phyloP scores from a whole-genome alignment of 306 rosid species.

The Trichosanthes cucumerina region DNA sequence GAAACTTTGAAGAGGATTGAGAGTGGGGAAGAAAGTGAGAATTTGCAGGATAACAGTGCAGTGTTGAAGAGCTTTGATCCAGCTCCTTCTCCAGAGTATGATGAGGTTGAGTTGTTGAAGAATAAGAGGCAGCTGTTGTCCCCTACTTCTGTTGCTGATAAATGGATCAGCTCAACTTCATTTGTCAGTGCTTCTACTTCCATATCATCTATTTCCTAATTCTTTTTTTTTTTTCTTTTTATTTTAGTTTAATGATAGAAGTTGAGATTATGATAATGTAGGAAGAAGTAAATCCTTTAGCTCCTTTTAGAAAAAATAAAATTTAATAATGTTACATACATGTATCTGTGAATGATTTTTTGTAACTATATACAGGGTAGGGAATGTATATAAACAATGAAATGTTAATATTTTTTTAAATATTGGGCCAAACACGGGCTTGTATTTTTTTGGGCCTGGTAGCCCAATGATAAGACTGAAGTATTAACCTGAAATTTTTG shows the following conservation, averaged over 20 bases:
- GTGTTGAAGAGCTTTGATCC: not conserved
- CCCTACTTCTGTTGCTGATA: constrained; percentile 29
- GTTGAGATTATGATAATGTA: not conserved
- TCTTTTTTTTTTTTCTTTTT: not conserved
- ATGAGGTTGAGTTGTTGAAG: constrained; percentile 20
- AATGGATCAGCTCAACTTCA: constrained; percentile 29
- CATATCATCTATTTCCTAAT: not conserved
- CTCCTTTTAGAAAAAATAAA: not conserved
- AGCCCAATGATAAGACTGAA: not conserved
- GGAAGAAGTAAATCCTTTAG: not conserved
- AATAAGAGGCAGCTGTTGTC: constrained; percentile 19
- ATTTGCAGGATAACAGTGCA: constrained; percentile 5
- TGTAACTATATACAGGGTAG: not conserved
- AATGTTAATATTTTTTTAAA: too few relatives aligned
- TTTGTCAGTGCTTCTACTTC: constrained; percentile 24
- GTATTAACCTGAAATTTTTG: not conserved
- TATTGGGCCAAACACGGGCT: not conserved
- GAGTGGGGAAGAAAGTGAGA: constrained; percentile 19
- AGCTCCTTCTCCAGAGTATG: constrained; percentile 29
- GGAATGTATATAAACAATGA: not conserved
- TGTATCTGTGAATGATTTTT: not conserved
- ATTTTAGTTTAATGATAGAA: not conserved
- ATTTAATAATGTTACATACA: not conserved
- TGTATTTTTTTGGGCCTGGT: not conserved
- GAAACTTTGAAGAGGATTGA: constrained; percentile 30